Evolutionary conservation across 345 rosid genomes (phyloP).

Genomic region (Microthlaspi erraticum): DNA sequence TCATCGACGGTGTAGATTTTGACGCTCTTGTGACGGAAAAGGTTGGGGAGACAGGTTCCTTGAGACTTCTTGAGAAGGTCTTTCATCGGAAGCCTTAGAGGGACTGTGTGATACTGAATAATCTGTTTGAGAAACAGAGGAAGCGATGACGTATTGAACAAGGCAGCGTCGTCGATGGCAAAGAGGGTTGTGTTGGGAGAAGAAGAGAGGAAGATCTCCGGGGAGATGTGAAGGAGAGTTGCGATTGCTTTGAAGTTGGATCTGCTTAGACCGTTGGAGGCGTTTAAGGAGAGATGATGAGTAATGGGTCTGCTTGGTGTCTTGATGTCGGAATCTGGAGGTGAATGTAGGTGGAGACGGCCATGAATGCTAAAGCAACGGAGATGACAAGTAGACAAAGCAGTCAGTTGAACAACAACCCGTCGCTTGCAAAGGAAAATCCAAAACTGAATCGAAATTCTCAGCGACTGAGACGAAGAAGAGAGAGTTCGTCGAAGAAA

Average conservation of each 20-base stretch:
- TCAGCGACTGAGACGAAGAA: conserved; percentile 30
- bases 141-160: conserved; percentile 52
- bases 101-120: conserved; percentile 71
- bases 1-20: conserved; percentile 51
- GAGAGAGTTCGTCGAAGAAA: conserved; percentile 12
- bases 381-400: conserved; percentile 64
- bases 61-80: conserved; percentile 55
- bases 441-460: background rate
- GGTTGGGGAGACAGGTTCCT: conserved; percentile 66
- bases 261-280: conserved; percentile 59
- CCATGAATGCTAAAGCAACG: conserved; percentile 64
- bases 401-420: conserved; percentile 47
- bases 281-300: conserved; percentile 52
- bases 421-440: conserved; percentile 19
- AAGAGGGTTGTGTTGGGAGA: conserved; percentile 72
- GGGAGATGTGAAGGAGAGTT: conserved; percentile 61
- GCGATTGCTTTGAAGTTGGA: conserved; percentile 71
- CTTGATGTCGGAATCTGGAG: conserved; percentile 35
- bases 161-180: conserved; percentile 67
- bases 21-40: conserved; percentile 55
- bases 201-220: conserved; percentile 62
- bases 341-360: conserved; percentile 60
- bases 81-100: conserved; percentile 55
- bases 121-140: conserved; percentile 62
- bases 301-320: conserved; percentile 23